phyloP scores from a whole-genome alignment of 139 green algal species.

The Ettlia oleoabundans region DNA sequence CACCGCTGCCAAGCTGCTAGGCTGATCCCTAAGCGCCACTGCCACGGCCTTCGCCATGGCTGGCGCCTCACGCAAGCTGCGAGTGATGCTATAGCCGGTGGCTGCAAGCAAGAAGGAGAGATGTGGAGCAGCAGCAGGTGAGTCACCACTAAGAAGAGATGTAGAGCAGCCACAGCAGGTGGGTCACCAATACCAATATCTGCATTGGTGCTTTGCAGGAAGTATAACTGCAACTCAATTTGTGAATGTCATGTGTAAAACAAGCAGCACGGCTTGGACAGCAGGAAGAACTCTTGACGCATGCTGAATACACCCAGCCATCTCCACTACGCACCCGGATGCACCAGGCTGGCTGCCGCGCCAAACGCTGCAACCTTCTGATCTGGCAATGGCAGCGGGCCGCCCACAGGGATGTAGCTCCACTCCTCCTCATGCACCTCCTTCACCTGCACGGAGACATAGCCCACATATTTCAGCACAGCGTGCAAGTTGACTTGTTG shows the following conservation, averaged over 20 bases:
- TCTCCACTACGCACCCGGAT: conserved; percentile 66
- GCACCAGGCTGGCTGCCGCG: conserved; percentile 95
- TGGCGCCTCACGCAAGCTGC: conserved; percentile 84
- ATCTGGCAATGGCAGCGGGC: conserved; percentile 72
- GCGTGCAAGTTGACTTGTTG: not conserved
- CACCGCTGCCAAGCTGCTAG: conserved; percentile 50
- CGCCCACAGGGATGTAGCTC: conserved; percentile 93
- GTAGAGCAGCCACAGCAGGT: no score
- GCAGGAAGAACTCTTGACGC: no score
- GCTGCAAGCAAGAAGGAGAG: not conserved
- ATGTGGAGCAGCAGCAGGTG: not conserved
- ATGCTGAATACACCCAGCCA: no score
- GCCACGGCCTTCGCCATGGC: conserved; percentile 71
- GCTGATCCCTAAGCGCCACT: conserved; percentile 41
- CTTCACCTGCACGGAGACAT: conserved; percentile 42
- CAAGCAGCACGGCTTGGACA: no score
- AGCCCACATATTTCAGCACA: not conserved
- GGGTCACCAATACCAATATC: no score
- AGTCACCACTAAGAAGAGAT: not conserved
- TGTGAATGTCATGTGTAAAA: no score
- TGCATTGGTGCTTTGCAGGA: no score
- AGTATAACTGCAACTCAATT: no score
- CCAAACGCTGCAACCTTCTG: conserved; percentile 80
- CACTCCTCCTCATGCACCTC: conserved; percentile 92
- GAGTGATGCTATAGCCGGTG: conserved; percentile 92